Evolutionary conservation across 192 early-diverging fungal species (phyloP).

Genomic region (Gamsiella multidivaricata): DNA sequence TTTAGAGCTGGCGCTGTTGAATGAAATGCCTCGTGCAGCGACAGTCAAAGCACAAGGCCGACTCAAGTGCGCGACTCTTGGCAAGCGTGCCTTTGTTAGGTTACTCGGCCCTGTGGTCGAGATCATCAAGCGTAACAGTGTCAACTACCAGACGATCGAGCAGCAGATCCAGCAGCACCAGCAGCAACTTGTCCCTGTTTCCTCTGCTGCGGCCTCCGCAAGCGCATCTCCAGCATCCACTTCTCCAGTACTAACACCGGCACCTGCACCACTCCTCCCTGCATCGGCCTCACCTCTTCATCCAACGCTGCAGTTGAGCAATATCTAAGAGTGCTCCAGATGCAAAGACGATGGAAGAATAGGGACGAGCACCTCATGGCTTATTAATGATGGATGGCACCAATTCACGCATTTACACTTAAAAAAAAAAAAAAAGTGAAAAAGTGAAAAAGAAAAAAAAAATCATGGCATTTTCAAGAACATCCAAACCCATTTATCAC

Average conservation of each 20-base stretch:
- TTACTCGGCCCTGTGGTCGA: conserved; percentile 95
- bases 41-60: conserved; percentile 87
- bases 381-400: not conserved
- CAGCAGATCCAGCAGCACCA: conserved; percentile 54
- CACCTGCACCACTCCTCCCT: conserved; percentile 22
- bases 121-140: conserved; percentile 95
- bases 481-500: not conserved
- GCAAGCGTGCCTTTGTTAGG: conserved; percentile 95
- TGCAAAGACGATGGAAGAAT: too few species aligned
- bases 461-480: not conserved
- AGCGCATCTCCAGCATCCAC: conserved; percentile 17
- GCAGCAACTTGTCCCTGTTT: conserved; percentile 27
- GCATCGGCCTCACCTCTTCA: conserved; percentile 17
- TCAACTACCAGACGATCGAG: conserved; percentile 82
- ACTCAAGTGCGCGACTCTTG: conserved; percentile 95
- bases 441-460: not conserved
- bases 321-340: conserved; percentile 23
- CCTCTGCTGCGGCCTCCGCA: conserved; percentile 12
- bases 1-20: conserved; percentile 93
- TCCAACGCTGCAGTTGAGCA: conserved; percentile 12
- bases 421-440: not conserved
- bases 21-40: conserved; percentile 92
- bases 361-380: not conserved
- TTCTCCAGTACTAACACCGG: conserved; percentile 19
- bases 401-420: too few species aligned